Evolutionary conservation across 371 early-diverging fungal genomes (phyloP).

Genomic region (Actinomucor elegans): DNA sequence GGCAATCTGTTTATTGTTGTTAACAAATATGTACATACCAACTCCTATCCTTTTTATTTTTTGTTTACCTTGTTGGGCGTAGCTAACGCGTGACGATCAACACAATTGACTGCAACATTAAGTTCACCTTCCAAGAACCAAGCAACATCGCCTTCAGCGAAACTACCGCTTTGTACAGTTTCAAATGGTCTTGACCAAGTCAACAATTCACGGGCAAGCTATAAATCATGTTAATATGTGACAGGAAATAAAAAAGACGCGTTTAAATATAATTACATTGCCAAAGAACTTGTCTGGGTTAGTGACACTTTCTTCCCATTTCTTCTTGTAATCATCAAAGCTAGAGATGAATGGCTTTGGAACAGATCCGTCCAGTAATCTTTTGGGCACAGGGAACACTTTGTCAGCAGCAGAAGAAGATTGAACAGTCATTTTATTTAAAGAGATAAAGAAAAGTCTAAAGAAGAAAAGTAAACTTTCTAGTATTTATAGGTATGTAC

Average conservation of each 20-base stretch:
- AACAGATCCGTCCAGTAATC: conserved; percentile 46
- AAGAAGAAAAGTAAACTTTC: conserved; percentile 1
- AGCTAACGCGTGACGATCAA: conserved; percentile 88
- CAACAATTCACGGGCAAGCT: conserved; percentile 71
- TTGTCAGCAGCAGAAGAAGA: conserved; percentile 6
- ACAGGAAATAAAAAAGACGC: background rate
- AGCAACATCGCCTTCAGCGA: conserved; percentile 75
- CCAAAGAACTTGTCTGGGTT: conserved; percentile 79
- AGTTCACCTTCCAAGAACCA: conserved; percentile 95
- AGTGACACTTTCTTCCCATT: conserved; percentile 72
- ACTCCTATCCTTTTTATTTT: background rate
- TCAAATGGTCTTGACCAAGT: conserved; percentile 77
- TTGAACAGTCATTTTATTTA: conserved; percentile 15
- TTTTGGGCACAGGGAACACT: conserved; percentile 40
- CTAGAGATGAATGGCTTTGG: conserved; percentile 71
- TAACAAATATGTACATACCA: background rate
- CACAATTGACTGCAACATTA: conserved; percentile 94
- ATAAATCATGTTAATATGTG: background rate
- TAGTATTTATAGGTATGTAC: no score
- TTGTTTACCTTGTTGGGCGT: conserved; percentile 58
- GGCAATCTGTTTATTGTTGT: conserved; percentile 61
- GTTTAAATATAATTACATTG: conserved; percentile 45
- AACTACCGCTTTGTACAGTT: conserved; percentile 58
- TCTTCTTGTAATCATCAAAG: conserved; percentile 69
- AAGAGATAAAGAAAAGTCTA: conserved; percentile 3